phyloP scores from a whole-genome alignment of 2,329 filamentous ascomycete species.

The Colletotrichum sublineola region DNA sequence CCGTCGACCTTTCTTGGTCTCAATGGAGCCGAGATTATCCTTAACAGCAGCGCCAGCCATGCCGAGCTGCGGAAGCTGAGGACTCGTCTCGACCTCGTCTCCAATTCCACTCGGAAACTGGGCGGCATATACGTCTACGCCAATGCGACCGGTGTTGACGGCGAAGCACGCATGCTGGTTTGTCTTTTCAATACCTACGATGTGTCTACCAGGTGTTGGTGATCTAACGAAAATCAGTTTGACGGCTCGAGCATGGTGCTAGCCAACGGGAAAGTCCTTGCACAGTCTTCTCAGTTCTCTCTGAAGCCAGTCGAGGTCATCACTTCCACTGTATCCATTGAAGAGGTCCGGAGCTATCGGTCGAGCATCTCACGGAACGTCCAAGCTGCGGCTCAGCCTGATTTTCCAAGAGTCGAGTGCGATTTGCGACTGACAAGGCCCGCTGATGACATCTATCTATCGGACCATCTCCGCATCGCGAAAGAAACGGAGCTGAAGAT shows the following conservation, averaged over 20 bases:
- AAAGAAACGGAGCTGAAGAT: conserved; percentile 39
- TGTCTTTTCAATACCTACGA: conserved; percentile 17
- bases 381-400: conserved; percentile 63
- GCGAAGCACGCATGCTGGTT: conserved; percentile 59
- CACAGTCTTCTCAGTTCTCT: conserved; percentile 74
- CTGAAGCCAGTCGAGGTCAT: conserved; percentile 72
- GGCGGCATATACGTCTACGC: conserved; percentile 68
- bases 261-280: conserved; percentile 62
- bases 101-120: conserved; percentile 73
- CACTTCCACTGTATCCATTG: conserved; percentile 75
- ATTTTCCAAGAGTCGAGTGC: conserved; percentile 44
- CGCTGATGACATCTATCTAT: conserved; percentile 46
- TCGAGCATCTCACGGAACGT: conserved; percentile 67
- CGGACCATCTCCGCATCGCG: conserved; percentile 48
- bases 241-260: conserved; percentile 75
- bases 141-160: conserved; percentile 51
- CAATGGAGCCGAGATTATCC: conserved; percentile 21
- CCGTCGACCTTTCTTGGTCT: conserved; percentile 46
- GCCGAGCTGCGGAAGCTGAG: conserved; percentile 74
- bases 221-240: conserved; percentile 54
- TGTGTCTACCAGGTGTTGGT: not conserved
- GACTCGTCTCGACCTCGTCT: conserved; percentile 73
- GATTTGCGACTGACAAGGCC: conserved; percentile 43
- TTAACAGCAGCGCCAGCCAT: conserved; percentile 52
- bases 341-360: conserved; percentile 75